Conservation (phyloP, 805 yeast genomes). For the Groenewaldozyma tartarivorans region DNA sequence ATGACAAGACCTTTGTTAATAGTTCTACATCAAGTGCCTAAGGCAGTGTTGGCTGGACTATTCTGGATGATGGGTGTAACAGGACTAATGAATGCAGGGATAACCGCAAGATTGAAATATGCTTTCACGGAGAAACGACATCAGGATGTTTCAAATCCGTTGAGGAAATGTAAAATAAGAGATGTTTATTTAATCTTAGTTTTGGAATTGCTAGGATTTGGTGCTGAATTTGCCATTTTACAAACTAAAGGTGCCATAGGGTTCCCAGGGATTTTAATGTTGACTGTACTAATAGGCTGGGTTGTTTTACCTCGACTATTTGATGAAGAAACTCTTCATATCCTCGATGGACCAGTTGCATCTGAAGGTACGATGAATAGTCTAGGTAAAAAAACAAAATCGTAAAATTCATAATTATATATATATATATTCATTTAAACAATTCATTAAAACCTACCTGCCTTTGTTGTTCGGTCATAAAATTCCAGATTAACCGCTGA, state of each 20-base stretch:
- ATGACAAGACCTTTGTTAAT: conserved; percentile 83
- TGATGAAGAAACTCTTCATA: conserved; percentile 46
- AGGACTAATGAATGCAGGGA: conserved; percentile 60
- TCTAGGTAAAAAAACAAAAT: conserved; percentile 12
- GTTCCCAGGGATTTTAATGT: conserved; percentile 74
- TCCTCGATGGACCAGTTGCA: conserved; percentile 53
- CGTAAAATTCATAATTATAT: background rate
- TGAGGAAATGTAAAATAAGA: conserved; percentile 25
- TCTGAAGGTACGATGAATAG: conserved; percentile 29
- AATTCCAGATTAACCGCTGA: conserved; percentile 64
- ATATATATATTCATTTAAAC: background rate
- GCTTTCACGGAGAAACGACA: conserved; percentile 47
- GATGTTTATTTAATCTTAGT: conserved; percentile 43
- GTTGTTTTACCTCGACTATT: conserved; percentile 50
- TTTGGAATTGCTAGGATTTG: conserved; percentile 58
- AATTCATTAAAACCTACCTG: conserved; percentile 5
- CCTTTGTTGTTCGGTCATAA: conserved; percentile 35
- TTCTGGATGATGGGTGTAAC: conserved; percentile 89
- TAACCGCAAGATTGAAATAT: conserved; percentile 53
- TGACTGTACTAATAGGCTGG: conserved; percentile 54
- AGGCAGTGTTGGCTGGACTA: conserved; percentile 84
- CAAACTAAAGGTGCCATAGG: conserved; percentile 88
- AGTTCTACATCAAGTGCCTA: conserved; percentile 80
- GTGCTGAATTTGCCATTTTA: conserved; percentile 76
- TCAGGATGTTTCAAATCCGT: conserved; percentile 26